Percentiles rank a stretch among this genome's conserved stretches.
These are phyloP conservation scores for Diversispora epigaea DNA, from an alignment of 192 early-diverging fungal species.

Conservation along the genomic window DNA sequence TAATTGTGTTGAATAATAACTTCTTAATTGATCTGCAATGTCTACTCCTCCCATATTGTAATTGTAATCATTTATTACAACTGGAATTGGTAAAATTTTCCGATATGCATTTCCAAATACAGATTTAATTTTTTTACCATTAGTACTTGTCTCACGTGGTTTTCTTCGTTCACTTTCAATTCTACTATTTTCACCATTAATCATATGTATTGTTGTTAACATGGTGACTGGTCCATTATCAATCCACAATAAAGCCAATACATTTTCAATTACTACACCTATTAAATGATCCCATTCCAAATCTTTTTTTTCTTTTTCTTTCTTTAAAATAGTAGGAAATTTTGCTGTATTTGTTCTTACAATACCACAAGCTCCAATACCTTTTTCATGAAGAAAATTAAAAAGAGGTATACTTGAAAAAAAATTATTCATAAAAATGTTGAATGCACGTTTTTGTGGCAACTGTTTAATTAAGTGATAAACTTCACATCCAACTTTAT, in stretches of 20 bases:
- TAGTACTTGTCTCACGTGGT: constrained; percentile 31
- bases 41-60: constrained; percentile 39
- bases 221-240: constrained; percentile 38
- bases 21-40: constrained; percentile 36
- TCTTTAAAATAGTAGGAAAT: constrained; percentile 19
- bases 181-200: not conserved
- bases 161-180: not conserved
- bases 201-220: constrained; percentile 22
- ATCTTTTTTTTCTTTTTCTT: constrained; percentile 9
- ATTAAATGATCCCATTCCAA: constrained; percentile 27
- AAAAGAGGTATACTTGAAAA: constrained; percentile 36
- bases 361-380: constrained; percentile 33
- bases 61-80: constrained; percentile 38
- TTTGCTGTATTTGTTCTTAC: constrained; percentile 7
- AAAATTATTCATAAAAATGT: constrained; percentile 41
- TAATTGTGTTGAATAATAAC: constrained; percentile 33
- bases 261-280: constrained; percentile 31
- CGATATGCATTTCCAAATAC: constrained; percentile 29
- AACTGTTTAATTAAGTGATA: constrained; percentile 28
- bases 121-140: constrained; percentile 19
- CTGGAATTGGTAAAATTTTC: constrained; percentile 3
- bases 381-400: constrained; percentile 19
- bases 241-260: constrained; percentile 31
- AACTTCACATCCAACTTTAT: constrained; percentile 21
- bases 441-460: constrained; percentile 27